phyloP scores from a whole-genome alignment of 1,284 basidiomycete species.

The Hypsizygus ulmarius region DNA sequence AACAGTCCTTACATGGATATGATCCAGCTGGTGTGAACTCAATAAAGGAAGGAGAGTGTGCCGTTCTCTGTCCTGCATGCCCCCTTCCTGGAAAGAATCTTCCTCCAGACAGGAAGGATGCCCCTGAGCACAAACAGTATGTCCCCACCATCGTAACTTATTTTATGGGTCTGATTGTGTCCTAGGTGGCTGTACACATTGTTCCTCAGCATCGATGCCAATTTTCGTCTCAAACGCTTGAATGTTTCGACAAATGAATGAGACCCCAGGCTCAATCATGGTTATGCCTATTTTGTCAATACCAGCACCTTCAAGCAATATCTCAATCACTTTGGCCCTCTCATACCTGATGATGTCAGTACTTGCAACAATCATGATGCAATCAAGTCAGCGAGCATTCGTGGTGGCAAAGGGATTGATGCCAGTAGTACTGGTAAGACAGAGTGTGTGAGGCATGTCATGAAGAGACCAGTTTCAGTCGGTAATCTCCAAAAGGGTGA shows the following conservation, averaged over 20 bases:
- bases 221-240: slow-evolving; percentile 10
- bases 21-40: slow-evolving; percentile 3
- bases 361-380: slow-evolving; percentile 12
- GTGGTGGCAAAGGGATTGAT: not conserved
- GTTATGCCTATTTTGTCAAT: slow-evolving; percentile 8
- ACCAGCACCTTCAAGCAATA: not conserved
- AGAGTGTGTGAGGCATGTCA: slow-evolving; percentile 12
- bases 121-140: too few relatives aligned
- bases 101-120: too few relatives aligned
- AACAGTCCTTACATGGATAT: slow-evolving; percentile 13
- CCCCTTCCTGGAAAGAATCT: too few relatives aligned
- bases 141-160: too few relatives aligned
- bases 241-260: slow-evolving; percentile 1
- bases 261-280: slow-evolving; percentile 7
- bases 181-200: slow-evolving; percentile 7
- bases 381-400: slow-evolving; percentile 5
- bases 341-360: too few relatives aligned
- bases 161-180: too few relatives aligned
- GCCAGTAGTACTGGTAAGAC: slow-evolving; percentile 6
- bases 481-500: slow-evolving; percentile 16
- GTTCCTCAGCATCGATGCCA: not conserved
- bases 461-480: slow-evolving; percentile 7
- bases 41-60: slow-evolving; percentile 7
- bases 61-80: not conserved
- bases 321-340: not conserved